Base-by-base conservation (phyloP, 768 basidiomycete species). In the Termitomyces sp. region DNA sequence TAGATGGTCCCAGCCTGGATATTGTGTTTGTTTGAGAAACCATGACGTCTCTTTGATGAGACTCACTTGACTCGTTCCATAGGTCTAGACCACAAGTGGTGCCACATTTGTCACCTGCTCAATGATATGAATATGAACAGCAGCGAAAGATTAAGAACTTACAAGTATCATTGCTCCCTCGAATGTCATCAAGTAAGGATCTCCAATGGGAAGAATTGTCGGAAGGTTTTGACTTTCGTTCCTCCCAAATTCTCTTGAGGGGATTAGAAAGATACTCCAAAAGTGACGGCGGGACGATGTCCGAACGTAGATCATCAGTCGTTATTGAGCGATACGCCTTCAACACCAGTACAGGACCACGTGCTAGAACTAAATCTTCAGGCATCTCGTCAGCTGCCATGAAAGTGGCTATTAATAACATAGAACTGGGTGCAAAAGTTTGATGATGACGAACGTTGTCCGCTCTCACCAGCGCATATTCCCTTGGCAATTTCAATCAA, bases 1-100 rank as follows among this genome's bases (percentile, higher is more conserved):
- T n/a, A 66, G 29, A 31, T 63, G 48, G 14, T 61, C 44, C 65
- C 65, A 66, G 24, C 56, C 65, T 66, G 46, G 39, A 3, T 29
- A 34, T 14, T 27, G 31, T 31, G 22, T 51, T 22, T 10, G 12
- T 39, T 2, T 9, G 27, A 26, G 24, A 22, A 6, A n/a, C 24
- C 18, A 4, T 14, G 20, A 53, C 8, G n/a, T 20, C 12, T 10
- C 2, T 31, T 32, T 26, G 8, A 54, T 14, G 9, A 2, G 4
- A 56, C 63, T 41, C 34, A 63, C 66, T 64, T 14, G 60, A 57
- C 43, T 64, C 60, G 27, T 60, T 65, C 60, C 57, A 63, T 41
- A 64, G 46, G 31, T 63, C 42, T 12, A 63, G 48, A 12, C 66
- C 66, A 24, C 44, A 56, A 16, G 49, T 36, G 6, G 22, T 27